Evolutionary conservation across 179 eudicot species (phyloP).

Genomic region (Amaranthus tricolor): DNA sequence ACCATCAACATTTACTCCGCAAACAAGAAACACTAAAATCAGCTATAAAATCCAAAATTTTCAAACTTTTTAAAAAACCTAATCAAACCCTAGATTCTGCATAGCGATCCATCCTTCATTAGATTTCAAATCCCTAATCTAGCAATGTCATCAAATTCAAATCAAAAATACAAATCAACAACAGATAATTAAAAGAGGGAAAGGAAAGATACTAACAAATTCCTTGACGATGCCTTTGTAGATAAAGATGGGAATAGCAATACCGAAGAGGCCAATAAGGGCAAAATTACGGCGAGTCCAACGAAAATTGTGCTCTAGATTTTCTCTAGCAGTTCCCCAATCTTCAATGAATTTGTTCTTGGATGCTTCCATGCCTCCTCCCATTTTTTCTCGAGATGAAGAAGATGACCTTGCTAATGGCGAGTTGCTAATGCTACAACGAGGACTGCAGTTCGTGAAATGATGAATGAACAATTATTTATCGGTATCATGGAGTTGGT

Average conservation of each 20-base stretch:
- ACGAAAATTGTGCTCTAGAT: constrained; percentile 80
- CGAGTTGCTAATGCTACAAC: no score
- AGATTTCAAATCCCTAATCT: constrained; percentile 16
- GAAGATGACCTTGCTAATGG: no score
- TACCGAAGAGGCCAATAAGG: constrained; percentile 76
- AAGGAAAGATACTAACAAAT: constrained; percentile 49
- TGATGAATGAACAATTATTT: no score
- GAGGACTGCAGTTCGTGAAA: no score
- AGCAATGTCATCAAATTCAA: background rate
- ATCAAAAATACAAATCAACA: background rate
- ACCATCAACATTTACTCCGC: background rate
- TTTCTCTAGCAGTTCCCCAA: constrained; percentile 80
- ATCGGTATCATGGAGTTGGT: no score
- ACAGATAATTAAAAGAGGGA: background rate
- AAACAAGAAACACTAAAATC: background rate
- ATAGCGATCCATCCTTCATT: background rate
- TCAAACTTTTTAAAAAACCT: background rate
- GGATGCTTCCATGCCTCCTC: constrained; percentile 89
- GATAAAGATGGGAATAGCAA: constrained; percentile 72
- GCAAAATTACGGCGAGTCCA: constrained; percentile 97
- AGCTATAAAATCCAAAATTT: background rate
- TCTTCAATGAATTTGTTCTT: constrained; percentile 95
- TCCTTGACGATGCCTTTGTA: constrained; percentile 95
- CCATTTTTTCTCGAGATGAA: constrained; percentile 28
- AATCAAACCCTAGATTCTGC: background rate